A percentile compares a stretch with the other conserved stretches of the same genome.
Evolutionary conservation across 2,329 filamentous ascomycete species (phyloP).

Genomic region (Pseudocercospora musae): DNA sequence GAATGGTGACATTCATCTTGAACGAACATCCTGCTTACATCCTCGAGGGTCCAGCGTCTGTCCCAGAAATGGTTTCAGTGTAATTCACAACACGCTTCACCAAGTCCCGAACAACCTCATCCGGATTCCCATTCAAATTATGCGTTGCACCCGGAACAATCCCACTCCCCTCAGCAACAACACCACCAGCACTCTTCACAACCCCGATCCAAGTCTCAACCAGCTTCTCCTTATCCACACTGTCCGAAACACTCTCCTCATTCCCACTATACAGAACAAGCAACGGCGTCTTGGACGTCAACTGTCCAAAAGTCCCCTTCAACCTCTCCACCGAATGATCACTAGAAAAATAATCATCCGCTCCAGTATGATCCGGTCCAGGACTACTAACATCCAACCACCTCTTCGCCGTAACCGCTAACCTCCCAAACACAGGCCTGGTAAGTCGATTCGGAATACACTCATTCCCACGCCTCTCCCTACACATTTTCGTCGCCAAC

Average conservation of each 20-base stretch:
- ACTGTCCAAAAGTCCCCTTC: conserved; percentile 61
- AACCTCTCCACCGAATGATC: conserved; percentile 63
- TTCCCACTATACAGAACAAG: conserved; percentile 63
- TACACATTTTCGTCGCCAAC: conserved; percentile 51
- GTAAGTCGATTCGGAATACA: conserved; percentile 48
- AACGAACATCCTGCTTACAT: neutral
- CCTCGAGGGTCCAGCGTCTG: conserved; percentile 1
- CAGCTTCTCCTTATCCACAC: conserved; percentile 57
- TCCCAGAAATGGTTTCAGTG: conserved; percentile 34
- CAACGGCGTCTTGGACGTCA: conserved; percentile 53
- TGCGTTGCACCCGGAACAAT: conserved; percentile 51
- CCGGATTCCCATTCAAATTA: conserved; percentile 48
- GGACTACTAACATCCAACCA: conserved; percentile 59
- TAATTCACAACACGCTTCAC: conserved; percentile 52
- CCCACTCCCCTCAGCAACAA: conserved; percentile 48
- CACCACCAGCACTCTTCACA: conserved; percentile 43
- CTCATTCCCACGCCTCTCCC: conserved; percentile 45
- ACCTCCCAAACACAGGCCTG: conserved; percentile 31
- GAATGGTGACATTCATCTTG: neutral
- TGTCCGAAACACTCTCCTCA: conserved; percentile 63
- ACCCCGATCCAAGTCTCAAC: conserved; percentile 56
- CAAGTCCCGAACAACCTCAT: conserved; percentile 49
- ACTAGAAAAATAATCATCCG: conserved; percentile 86
- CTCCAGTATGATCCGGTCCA: conserved; percentile 56
- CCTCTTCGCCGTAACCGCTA: conserved; percentile 54